Base-by-base conservation (phyloP, 345 rosid species). In the Eucalyptus fibrosa region DNA sequence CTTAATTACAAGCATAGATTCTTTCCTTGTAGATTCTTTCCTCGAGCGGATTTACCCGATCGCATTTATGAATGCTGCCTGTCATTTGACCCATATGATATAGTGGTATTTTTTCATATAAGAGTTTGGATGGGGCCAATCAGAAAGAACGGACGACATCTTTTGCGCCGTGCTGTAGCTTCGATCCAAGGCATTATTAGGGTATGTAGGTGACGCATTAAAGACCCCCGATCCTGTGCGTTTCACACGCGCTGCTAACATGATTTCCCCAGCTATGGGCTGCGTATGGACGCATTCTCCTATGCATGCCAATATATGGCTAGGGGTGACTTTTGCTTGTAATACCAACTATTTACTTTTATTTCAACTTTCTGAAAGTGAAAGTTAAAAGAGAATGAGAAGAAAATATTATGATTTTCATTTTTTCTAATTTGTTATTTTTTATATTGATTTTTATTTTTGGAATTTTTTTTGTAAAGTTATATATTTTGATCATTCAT, bases 401-500 rank as follows among this genome's bases (percentile, higher is more conserved):
- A 18, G 2, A 53, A 53, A 19, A 19, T 53, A 53, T 51, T 19
- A 19, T 2, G 11, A 3, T 53, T 53, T 53, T 19, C 4, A 7
- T 18, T 8, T 19, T 53, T 3, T 4, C 23, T 53, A 53, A 19
- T 53, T 53, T 3, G 4, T 53, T 7, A 53, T 53, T 53, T 53
- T 7, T 8, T 7, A 19, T 53, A 19, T 19, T 53, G 24, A 8
- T 53, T 53, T 53, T 53, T 8, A 19, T 53, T 40, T 45, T 10
- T 47, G 49, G 49, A 45, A 49, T 49, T 49, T 13, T 1, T 45
- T 49, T 49, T 49, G 5, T 47, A 13, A 49, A 49, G 6, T 50
- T 50, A 53, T 53, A 53, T 53, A 53, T 53, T 53, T 53, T 53
- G 10, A 53, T 0, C 0, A 0, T 53, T 19, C 0, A 53, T 53